Evolutionary conservation across 2,329 filamentous ascomycete species (phyloP), one percentile per base, ranked within the genome.

Genomic region (Trichoderma citrinoviride): DNA sequence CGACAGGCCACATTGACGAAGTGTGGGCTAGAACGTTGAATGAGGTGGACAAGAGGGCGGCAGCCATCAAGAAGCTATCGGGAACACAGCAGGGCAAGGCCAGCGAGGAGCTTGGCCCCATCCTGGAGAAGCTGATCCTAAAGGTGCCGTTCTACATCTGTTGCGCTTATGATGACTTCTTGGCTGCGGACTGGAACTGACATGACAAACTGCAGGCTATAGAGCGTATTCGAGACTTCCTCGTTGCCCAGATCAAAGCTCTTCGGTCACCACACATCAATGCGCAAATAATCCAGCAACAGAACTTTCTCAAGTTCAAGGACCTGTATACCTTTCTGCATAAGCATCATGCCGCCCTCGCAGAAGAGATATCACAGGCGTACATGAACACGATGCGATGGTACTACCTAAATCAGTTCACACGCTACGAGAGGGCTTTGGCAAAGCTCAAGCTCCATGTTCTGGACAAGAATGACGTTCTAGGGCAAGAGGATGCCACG

Each of bases 371-470:
- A 69, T 88, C 88, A 8, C 90, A 92, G 74, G 95, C 96, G 3
- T 99, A 99, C 73, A 89, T 96, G 80, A 97, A 97, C 75, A 99
- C 96, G 0, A 99, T 99, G 92, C 87, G 93, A 61, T 99, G 95
- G 95, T 99, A 99, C 74, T 98, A 98, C 74, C 79, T 90, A 61
- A 95, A 90, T 69, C 92, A 97, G 75, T 99, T 99, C 74, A 88
- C 86, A 3, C 88, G 94, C 40, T 99, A 99, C 76, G 87, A 90
- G 68, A 88, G 89, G 70, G 89, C 95, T 0, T 82, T 99, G 6
- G 89, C 90, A 63, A 96, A 92, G 75, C 83, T 99, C 66, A 94
- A 91, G 72, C 77, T 98, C 3, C 93, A 97, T 73, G 77, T 83
- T 5, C 82, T 96, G 65, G 94, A 97, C 73, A 93, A 90, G 73